phyloP scores from a whole-genome alignment of 352 stramenopile genomes.

The Saprolegnia parasitica region DNA sequence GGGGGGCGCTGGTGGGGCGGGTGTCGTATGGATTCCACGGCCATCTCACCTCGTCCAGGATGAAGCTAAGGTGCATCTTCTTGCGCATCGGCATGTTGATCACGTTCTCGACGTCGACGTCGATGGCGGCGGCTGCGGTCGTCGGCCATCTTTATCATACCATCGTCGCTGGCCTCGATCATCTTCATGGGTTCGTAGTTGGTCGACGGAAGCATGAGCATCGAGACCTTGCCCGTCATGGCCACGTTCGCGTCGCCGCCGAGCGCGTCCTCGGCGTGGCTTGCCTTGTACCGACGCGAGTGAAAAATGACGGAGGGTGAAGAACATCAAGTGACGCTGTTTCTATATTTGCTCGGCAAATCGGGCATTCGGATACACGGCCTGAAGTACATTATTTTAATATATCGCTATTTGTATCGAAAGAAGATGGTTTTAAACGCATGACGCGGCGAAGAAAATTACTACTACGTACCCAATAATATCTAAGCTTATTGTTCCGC shows the following conservation, averaged over 20 bases:
- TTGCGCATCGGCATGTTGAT: slow-evolving; percentile 28
- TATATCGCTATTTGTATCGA: background rate
- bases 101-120: background rate
- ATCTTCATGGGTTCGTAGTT: background rate
- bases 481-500: too few relatives aligned
- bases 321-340: background rate
- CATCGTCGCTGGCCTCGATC: background rate
- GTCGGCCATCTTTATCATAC: background rate
- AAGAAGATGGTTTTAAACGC: too few relatives aligned
- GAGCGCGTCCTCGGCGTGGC: background rate
- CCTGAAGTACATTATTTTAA: background rate
- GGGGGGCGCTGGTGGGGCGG: too few relatives aligned
- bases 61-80: slow-evolving; percentile 28
- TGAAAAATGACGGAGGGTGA: background rate
- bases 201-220: background rate
- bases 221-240: background rate
- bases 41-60: slow-evolving; percentile 27
- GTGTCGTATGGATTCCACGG: too few relatives aligned
- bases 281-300: background rate
- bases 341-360: slow-evolving; percentile 6
- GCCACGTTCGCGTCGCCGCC: background rate
- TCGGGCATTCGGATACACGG: background rate
- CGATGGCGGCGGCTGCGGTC: background rate
- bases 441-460: too few relatives aligned
- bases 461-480: too few relatives aligned